Percentiles rank a stretch among this genome's conserved stretches.
phyloP scores from a whole-genome alignment of 2,329 filamentous ascomycete species.

The Pochonia chlamydosporia region DNA sequence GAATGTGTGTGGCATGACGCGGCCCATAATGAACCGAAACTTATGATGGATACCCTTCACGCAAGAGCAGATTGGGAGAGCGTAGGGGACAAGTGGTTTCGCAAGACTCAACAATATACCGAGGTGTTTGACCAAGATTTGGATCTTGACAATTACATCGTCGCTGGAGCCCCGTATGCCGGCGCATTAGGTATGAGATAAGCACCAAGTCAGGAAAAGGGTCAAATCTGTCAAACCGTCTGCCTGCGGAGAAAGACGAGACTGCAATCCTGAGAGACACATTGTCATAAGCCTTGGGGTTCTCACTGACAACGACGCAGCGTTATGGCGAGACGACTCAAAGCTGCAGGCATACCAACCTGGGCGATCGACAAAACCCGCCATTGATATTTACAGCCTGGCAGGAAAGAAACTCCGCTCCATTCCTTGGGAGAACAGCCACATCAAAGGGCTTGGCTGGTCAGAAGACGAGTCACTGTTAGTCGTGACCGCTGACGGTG shows the following conservation, averaged over 20 bases:
- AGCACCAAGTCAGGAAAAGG: not conserved
- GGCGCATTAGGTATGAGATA: slow-evolving; percentile 75
- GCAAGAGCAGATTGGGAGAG: slow-evolving; percentile 90
- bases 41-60: slow-evolving; percentile 50
- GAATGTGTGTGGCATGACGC: slow-evolving; percentile 1
- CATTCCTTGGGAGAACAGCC: slow-evolving; percentile 87
- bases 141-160: slow-evolving; percentile 90
- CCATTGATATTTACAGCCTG: slow-evolving; percentile 91
- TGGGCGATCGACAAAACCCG: slow-evolving; percentile 65
- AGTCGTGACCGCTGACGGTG: slow-evolving; percentile 83
- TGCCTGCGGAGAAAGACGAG: not conserved
- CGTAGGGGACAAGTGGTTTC: slow-evolving; percentile 90
- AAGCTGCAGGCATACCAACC: slow-evolving; percentile 77
- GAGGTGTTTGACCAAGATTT: slow-evolving; percentile 88
- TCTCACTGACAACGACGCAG: slow-evolving; percentile 36
- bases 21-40: slow-evolving; percentile 12
- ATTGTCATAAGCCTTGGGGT: not conserved
- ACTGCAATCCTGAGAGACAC: not conserved
- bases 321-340: slow-evolving; percentile 80
- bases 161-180: slow-evolving; percentile 86
- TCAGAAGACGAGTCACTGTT: slow-evolving; percentile 91
- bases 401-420: slow-evolving; percentile 81
- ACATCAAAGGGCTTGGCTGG: slow-evolving; percentile 87
- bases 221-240: not conserved
- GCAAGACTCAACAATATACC: slow-evolving; percentile 89